Evolutionary conservation across 192 early-diverging fungal genomes (phyloP), one percentile per base, ranked within the genome.

Genomic region (Phlyctochytrium bullatum): DNA sequence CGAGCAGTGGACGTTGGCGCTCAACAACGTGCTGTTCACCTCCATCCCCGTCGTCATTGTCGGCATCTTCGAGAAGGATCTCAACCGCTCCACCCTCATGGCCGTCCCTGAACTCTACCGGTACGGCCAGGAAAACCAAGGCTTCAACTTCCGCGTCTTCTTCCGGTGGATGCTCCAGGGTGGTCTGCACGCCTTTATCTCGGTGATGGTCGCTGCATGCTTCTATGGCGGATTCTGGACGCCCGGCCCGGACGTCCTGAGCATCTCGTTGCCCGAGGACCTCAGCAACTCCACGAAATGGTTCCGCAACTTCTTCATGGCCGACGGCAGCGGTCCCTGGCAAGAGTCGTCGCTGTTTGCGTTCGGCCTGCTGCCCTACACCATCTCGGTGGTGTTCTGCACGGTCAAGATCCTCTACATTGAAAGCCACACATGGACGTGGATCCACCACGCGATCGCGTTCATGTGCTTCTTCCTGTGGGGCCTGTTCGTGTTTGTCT

Each of bases 1-100:
- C 63, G 90, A 91, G 75, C 76, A 78, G 65, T 91, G 88, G 86
- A 89, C 88, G 16, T 77, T 93, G 25, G 85, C 86, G 2, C 82
- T 91, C 73, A 92, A 92, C 84, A 91, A 91, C 72, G 90, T 88
- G 17, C 66, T 93, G 54, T 93, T 93, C 67, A 87, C 89, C 3
- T 88, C 88, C 0, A 73, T 93, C 47, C 89, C 91, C 0, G 89
- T 91, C 2, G 80, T 91, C 40, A 83, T 88, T 3, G 81, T 91
- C 25, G 91, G 90, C 30, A 83, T 91, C 65, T 91, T 92, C 73
- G 91, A 93, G 73, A 87, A 88, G 67, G 90, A 93, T 64, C 70
- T 93, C 71, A 82, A 84, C 53, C 78, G 76, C 0, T 75, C 76
- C 24, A 89, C 85, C 0, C 61, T 92, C 36, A 27, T 88, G 59